A percentile compares a stretch with the other conserved stretches of the same genome.
Conservation (phyloP, 768 basidiomycete genomes). For the Cystofilobasidium macerans region DNA sequence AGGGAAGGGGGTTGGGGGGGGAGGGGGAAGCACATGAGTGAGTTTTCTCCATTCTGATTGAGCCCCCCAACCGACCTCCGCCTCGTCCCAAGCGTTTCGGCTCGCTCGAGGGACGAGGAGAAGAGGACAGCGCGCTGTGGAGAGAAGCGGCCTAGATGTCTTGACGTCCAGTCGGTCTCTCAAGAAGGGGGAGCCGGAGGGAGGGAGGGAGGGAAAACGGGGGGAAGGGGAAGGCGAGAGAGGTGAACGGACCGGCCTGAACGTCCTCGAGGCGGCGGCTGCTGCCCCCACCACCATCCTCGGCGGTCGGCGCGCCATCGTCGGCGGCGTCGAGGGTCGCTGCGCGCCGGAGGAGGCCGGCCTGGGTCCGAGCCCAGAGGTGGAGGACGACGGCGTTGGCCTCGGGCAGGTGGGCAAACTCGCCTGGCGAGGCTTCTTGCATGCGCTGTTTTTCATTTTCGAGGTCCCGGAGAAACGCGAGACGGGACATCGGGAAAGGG, state of each 20-base stretch:
- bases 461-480: not conserved
- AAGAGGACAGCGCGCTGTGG: too few species aligned
- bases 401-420: not conserved
- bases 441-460: not conserved
- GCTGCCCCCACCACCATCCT: too few species aligned
- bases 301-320: too few species aligned
- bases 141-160: not conserved
- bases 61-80: too few species aligned
- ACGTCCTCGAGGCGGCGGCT: not conserved
- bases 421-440: not conserved
- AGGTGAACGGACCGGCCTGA: not conserved
- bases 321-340: too few species aligned
- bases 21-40: not conserved
- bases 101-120: too few species aligned
- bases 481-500: too few species aligned
- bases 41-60: too few species aligned
- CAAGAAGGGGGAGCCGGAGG: not conserved
- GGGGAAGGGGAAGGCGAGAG: not conserved
- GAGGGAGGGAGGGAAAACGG: not conserved
- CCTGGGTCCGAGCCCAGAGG: conserved; percentile 4
- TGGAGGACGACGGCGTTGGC: conserved; percentile 8
- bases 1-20: not conserved
- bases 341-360: too few species aligned
- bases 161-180: too few species aligned
- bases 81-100: too few species aligned